A percentile compares a stretch with the other conserved stretches of the same genome.
These are phyloP conservation scores for Xylariaceae sp. DNA, from an alignment of 2,329 filamentous ascomycete genomes.

Conservation along the genomic window DNA sequence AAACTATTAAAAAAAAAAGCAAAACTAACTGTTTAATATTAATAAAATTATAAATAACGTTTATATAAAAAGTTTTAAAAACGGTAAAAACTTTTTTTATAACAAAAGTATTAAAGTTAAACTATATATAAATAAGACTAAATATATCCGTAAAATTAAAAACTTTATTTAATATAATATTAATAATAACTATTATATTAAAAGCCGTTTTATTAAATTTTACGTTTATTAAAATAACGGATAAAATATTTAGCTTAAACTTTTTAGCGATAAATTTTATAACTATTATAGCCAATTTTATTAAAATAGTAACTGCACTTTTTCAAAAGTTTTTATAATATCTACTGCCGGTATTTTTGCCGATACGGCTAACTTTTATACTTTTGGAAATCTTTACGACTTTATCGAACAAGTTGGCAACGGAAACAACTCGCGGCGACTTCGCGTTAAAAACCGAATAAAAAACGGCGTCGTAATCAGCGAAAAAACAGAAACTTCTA, in stretches of 20 bases:
- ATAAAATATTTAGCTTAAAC: background rate
- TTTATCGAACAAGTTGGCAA: background rate
- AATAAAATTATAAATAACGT: no score
- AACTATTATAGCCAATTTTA: background rate
- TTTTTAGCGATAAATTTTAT: background rate
- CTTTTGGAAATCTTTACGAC: background rate
- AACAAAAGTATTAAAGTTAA: no score
- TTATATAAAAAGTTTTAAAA: no score
- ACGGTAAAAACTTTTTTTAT: no score
- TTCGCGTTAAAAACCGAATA: background rate
- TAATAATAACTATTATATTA: background rate
- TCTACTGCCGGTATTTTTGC: background rate
- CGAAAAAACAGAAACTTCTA: background rate
- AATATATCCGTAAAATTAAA: background rate
- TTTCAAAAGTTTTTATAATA: background rate
- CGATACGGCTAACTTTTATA: background rate
- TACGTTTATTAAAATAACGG: background rate
- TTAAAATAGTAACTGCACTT: background rate
- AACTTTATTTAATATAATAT: background rate
- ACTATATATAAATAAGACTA: no score
- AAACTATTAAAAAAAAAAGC: no score
- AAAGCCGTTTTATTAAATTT: background rate
- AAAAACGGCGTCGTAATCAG: background rate
- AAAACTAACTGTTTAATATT: no score
- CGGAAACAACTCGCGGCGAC: background rate